Evolutionary conservation across 306 rosid genomes (phyloP).

Genomic region (Rosa persica): DNA sequence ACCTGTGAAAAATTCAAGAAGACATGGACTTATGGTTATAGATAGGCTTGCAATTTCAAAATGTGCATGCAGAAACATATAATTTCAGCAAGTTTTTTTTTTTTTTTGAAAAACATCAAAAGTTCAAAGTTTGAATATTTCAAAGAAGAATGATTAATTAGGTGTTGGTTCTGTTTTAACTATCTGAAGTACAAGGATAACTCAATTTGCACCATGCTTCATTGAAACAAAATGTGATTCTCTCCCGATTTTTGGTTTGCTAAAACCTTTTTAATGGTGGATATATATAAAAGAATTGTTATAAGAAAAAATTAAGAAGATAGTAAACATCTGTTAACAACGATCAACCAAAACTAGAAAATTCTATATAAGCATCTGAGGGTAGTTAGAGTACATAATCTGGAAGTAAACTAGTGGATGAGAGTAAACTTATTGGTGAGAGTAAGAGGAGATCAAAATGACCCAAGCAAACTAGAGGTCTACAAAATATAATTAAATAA

Average conservation of each 20-base stretch:
- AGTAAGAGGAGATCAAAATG: not conserved
- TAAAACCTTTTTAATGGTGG: no score
- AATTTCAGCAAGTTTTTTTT: not conserved
- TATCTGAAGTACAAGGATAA: not conserved
- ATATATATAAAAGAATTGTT: no score
- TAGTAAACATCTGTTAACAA: not conserved
- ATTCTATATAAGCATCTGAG: not conserved
- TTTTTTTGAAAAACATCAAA: not conserved
- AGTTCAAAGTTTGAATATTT: not conserved
- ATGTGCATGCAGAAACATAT: not conserved
- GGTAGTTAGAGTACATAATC: not conserved
- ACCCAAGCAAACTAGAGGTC: not conserved
- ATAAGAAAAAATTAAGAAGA: not conserved
- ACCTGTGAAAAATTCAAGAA: conserved; percentile 49
- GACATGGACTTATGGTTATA: conserved; percentile 7
- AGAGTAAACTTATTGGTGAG: not conserved
- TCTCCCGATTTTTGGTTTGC: not conserved
- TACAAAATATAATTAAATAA: not conserved
- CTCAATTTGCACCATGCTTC: not conserved
- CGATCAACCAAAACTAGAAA: not conserved
- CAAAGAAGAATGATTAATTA: not conserved
- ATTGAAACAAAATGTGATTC: not conserved
- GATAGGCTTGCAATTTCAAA: not conserved
- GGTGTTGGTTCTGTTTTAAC: not conserved
- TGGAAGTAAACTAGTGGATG: not conserved